Evolutionary conservation across 2,329 filamentous ascomycete species (phyloP).

Genomic region (Diaporthe vaccinii): DNA sequence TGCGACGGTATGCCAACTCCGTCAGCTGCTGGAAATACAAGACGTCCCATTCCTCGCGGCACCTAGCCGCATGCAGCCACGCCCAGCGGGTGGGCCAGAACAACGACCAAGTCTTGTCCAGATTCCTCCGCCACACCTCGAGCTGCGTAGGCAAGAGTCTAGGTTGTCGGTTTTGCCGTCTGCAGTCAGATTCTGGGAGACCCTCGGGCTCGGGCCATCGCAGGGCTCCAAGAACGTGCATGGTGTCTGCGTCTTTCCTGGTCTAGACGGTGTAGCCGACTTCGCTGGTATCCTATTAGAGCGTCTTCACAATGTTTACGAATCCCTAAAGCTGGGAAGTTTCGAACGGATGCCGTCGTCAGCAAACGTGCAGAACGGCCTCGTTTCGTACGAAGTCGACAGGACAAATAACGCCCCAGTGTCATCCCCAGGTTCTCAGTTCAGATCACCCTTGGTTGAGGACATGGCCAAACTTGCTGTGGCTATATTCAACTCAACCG

Average conservation of each 20-base stretch:
- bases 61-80: constrained; percentile 65
- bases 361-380: constrained; percentile 57
- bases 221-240: constrained; percentile 79
- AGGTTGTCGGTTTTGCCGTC: constrained; percentile 81
- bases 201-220: constrained; percentile 79
- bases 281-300: constrained; percentile 75
- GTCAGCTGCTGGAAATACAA: constrained; percentile 68
- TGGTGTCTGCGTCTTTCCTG: constrained; percentile 79
- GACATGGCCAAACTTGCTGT: constrained; percentile 64
- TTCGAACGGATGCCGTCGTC: constrained; percentile 66
- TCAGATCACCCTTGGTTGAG: constrained; percentile 61
- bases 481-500: constrained; percentile 57
- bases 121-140: constrained; percentile 78
- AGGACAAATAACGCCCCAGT: constrained; percentile 56
- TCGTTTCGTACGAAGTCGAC: constrained; percentile 65
- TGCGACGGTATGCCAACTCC: constrained; percentile 57
- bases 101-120: constrained; percentile 68
- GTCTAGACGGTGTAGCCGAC: constrained; percentile 72
- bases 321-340: constrained; percentile 78
- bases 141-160: constrained; percentile 77
- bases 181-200: constrained; percentile 85
- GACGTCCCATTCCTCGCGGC: constrained; percentile 68
- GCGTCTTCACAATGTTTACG: constrained; percentile 78
- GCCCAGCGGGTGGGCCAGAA: constrained; percentile 61
- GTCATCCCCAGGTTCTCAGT: constrained; percentile 56